Evolutionary conservation across 306 rosid species (phyloP).

Genomic region (Medicago lupulina): DNA sequence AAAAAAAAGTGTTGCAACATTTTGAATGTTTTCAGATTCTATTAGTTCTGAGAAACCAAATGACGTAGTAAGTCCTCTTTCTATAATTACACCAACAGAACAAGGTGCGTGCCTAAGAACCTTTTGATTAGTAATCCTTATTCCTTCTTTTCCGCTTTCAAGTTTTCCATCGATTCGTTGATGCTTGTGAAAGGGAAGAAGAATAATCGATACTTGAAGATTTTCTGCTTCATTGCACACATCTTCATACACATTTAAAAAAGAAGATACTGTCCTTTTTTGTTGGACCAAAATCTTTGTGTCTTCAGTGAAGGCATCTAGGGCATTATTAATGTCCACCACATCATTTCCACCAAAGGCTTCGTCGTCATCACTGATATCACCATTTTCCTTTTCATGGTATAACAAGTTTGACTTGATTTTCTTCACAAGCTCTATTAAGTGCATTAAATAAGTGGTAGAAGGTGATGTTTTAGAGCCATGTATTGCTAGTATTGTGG

Average conservation of each 20-base stretch:
- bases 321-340: conserved; percentile 69
- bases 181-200: conserved; percentile 88
- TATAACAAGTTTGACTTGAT: conserved; percentile 64
- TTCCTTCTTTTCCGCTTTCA: conserved; percentile 85
- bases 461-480: conserved; percentile 59
- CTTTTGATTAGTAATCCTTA: conserved; percentile 83
- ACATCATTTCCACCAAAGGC: conserved; percentile 81
- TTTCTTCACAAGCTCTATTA: conserved; percentile 74
- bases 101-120: conserved; percentile 88
- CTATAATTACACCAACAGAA: conserved; percentile 72
- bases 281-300: conserved; percentile 59
- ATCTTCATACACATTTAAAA: conserved; percentile 69
- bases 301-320: conserved; percentile 67
- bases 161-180: conserved; percentile 87
- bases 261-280: conserved; percentile 66
- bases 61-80: conserved; percentile 57
- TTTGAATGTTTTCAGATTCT: conserved; percentile 54
- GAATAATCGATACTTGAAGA: conserved; percentile 58
- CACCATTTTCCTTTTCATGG: conserved; percentile 75
- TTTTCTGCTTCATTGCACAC: conserved; percentile 84
- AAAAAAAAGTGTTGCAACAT: conserved; percentile 77
- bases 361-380: conserved; percentile 77
- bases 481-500: conserved; percentile 59
- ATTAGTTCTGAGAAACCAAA: conserved; percentile 66
- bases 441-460: conserved; percentile 64